These are phyloP conservation scores for Blastomyces parvus DNA, from an alignment of 2,329 filamentous ascomycete genomes.

Conservation along the genomic window DNA sequence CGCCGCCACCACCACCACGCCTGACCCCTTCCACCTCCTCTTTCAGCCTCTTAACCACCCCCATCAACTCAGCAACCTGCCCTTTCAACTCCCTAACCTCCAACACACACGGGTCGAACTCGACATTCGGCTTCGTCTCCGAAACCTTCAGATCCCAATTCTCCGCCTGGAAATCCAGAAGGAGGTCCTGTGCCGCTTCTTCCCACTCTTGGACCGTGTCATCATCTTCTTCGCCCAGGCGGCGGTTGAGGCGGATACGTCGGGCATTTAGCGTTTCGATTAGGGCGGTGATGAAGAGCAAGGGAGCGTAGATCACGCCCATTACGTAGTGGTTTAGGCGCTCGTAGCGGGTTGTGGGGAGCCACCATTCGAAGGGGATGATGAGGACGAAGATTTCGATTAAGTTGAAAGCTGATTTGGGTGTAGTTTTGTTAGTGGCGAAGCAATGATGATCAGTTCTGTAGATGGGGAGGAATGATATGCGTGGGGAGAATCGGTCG, in stretches of 20 bases:
- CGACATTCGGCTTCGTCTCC: constrained; percentile 68
- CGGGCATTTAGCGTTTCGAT: constrained; percentile 58
- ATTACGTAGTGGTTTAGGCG: constrained; percentile 82
- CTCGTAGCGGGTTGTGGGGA: constrained; percentile 64
- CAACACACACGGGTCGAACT: constrained; percentile 63
- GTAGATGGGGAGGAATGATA: too few relatives aligned
- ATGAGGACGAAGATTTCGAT: constrained; percentile 74
- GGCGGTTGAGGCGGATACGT: constrained; percentile 62
- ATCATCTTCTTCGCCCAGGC: constrained; percentile 77
- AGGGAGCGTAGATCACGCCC: constrained; percentile 71
- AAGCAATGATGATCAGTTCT: background rate
- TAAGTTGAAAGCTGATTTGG: constrained; percentile 62
- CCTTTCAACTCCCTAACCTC: constrained; percentile 45
- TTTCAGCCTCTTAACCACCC: constrained; percentile 52
- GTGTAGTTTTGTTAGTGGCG: background rate
- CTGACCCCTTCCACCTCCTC: constrained; percentile 18
- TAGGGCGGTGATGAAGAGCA: constrained; percentile 68
- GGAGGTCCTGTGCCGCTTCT: constrained; percentile 49
- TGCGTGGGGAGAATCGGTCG: background rate
- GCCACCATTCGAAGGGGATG: constrained; percentile 90
- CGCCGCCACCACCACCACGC: background rate
- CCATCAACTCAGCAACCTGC: constrained; percentile 53
- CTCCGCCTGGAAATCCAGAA: constrained; percentile 56
- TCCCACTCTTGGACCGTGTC: constrained; percentile 91
- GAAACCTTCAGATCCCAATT: constrained; percentile 74